Base-by-base conservation (phyloP, 2,329 filamentous ascomycete species). In the Ophiocordyceps camponoti-leonardi region DNA sequence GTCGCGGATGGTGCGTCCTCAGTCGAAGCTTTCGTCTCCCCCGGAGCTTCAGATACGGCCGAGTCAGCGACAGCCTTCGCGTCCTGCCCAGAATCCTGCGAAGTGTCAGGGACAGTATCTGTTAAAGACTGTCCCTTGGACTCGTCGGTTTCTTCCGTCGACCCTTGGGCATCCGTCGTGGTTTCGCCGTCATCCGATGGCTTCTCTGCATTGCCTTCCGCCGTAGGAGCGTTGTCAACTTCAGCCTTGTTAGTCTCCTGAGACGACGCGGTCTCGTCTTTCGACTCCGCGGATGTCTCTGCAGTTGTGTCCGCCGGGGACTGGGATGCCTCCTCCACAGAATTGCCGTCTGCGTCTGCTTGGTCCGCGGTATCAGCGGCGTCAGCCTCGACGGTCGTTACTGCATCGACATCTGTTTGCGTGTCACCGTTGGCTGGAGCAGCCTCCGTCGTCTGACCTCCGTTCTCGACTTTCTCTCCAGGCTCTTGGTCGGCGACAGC, bases 241-340 rank as follows among this genome's bases (percentile, higher is more conserved):
- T n/a, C n/a, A 3, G 3, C 31, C 31, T 6, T 33, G 12, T 33
- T 13, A 33, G 31, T 33, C 13, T 22, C 39, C 23, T 41, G 18
- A 13, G 26, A 42, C 11, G 42, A 13, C 22, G 22, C 6, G 5
- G 42, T 12, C n/a, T 20, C 28, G 28, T 43, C 42, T 30, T 43
- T 43, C 14, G 30, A 20, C 7, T 43, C 42, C 6, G 23, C 19
- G 30, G 40, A n/a, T 12, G 33, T 12, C 18, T 40, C 14, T 33
- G 42, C 41, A 22, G 37, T 30, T 23, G 40, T 41, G 19, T 46
- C 44, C 31, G 48, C 49, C 16, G 48, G 10, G n/a, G 20, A 30
- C 14, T 39, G 16, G 16, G 31, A 7, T 14, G 31, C 2, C 31
- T 33, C 2, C 16, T 31, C 30, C 11, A 14, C 14, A 31, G 30